phyloP scores from a whole-genome alignment of 163 green algal species.

The Scenedesmus sp. region DNA sequence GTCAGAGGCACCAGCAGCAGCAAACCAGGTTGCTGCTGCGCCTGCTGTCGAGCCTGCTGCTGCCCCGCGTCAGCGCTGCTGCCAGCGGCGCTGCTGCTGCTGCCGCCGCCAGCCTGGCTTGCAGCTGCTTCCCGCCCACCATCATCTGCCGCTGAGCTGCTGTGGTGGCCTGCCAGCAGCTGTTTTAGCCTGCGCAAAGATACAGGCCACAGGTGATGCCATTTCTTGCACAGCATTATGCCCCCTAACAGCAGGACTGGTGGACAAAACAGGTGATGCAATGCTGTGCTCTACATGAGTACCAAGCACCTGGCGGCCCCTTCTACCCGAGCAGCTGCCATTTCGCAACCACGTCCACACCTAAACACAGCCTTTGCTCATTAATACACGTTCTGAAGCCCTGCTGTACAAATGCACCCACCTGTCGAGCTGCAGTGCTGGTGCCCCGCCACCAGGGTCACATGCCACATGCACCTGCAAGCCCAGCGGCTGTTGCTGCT shows the following conservation, averaged over 20 bases:
- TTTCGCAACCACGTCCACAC: no score
- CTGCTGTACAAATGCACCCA: neutral
- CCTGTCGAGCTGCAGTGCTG: conserved; percentile 56
- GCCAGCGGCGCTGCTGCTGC: conserved; percentile 5
- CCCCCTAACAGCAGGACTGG: no score
- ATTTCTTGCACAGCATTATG: neutral
- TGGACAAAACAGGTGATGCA: neutral
- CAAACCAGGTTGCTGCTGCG: conserved; percentile 61
- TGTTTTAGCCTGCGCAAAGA: conserved; percentile 1
- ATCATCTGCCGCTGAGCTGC: neutral
- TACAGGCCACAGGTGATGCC: neutral
- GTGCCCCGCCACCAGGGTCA: conserved; percentile 83
- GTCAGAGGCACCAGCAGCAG: conserved; percentile 92
- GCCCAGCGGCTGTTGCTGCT: conserved; percentile 53
- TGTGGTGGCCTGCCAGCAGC: neutral
- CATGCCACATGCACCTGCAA: conserved; percentile 77
- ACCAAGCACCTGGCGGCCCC: neutral
- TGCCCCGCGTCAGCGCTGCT: conserved; percentile 29
- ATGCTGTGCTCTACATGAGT: neutral
- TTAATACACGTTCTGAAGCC: neutral
- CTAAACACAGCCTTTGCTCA: neutral
- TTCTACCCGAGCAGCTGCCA: neutral
- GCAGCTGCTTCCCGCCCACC: neutral
- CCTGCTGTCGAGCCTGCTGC: conserved; percentile 34
- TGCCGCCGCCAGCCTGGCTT: neutral